Conservation (phyloP, 768 basidiomycete genomes). For the Pulveroboletus sp. region DNA sequence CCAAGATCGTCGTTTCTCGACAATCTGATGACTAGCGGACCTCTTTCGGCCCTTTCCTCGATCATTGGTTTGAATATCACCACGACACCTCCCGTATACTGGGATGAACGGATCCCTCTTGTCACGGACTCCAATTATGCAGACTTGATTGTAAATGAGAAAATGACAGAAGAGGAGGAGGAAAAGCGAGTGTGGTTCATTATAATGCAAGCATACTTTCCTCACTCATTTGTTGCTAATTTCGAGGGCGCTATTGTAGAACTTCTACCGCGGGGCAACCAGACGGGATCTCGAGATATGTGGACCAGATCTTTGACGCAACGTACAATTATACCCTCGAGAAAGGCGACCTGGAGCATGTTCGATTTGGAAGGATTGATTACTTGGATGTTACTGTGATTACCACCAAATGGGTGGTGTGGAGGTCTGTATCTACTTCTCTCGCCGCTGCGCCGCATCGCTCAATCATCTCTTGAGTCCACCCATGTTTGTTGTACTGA, state of each 20-base stretch:
- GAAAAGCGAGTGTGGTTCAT: constrained; percentile 71
- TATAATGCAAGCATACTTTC: constrained; percentile 53
- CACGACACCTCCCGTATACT: constrained; percentile 41
- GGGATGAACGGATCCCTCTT: constrained; percentile 72
- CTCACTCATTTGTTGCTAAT: neutral
- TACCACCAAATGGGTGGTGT: constrained; percentile 83
- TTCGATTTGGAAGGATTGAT: constrained; percentile 84
- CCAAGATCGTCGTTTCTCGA: constrained; percentile 26
- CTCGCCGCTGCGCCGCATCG: neutral
- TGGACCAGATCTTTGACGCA: constrained; percentile 71
- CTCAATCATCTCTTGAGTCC: constrained; percentile 44
- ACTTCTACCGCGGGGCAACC: constrained; percentile 53
- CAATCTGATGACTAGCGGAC: constrained; percentile 45
- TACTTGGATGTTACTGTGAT: constrained; percentile 79
- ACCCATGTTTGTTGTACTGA: constrained; percentile 66
- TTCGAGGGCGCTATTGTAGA: constrained; percentile 31
- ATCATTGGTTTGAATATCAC: constrained; percentile 70
- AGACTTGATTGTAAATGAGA: constrained; percentile 67
- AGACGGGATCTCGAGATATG: constrained; percentile 62
- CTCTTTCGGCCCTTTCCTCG: constrained; percentile 50
- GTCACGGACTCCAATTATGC: constrained; percentile 81
- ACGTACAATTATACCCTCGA: constrained; percentile 61
- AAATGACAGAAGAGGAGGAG: constrained; percentile 58
- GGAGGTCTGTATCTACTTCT: constrained; percentile 54
- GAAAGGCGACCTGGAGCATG: constrained; percentile 59